Base-by-base conservation (phyloP, 163 green algal genomes). In the Scenedesmus sp. region DNA sequence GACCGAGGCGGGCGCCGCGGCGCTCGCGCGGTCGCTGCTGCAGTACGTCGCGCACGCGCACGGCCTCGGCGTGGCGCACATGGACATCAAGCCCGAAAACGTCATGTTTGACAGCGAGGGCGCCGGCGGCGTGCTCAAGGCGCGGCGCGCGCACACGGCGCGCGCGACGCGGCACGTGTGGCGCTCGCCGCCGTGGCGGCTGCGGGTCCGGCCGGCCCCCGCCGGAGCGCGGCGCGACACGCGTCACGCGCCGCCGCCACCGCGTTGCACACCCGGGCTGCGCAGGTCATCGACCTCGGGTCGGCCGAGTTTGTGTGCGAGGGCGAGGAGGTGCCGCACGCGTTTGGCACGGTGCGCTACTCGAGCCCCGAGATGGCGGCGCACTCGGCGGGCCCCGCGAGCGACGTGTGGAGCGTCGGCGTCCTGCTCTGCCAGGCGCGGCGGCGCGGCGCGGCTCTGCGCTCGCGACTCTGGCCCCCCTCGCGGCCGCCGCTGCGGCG, bases 81-180 rank as follows among this genome's bases (percentile, higher is more conserved):
- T 89, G 83, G 87, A 90, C 78, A 77, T 89, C 44, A 89, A 89
- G 74, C 86, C 86, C 17, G 84, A 90, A 60, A 91, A 91, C 84
- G 83, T 91, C 63, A 89, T 91, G 86, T 91, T 92, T 67, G 86
- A 90, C 63, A 67, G 48, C 20, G 75, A 86, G 54, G 87, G 87
- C 13, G 45, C 70, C 4, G 63, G 69, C 17, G 86, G 86, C 15
- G 80, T 89, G 7, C 76, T 91, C n/a, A 91, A 91, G 51, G 77
- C 80, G 64, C 67, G 69, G 22, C 22, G 4, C 18, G n/a, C n/a
- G n/a, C n/a, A n/a, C n/a, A n/a, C n/a, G n/a, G n/a, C n/a, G n/a
- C n/a, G n/a, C n/a, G n/a, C n/a, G n/a, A n/a, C n/a, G n/a, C n/a
- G n/a, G n/a, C n/a, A n/a, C n/a, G n/a, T n/a, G n/a, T n/a, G n/a